Base-by-base conservation (phyloP, 1,284 basidiomycete genomes). In the Omphalotus olearius region DNA sequence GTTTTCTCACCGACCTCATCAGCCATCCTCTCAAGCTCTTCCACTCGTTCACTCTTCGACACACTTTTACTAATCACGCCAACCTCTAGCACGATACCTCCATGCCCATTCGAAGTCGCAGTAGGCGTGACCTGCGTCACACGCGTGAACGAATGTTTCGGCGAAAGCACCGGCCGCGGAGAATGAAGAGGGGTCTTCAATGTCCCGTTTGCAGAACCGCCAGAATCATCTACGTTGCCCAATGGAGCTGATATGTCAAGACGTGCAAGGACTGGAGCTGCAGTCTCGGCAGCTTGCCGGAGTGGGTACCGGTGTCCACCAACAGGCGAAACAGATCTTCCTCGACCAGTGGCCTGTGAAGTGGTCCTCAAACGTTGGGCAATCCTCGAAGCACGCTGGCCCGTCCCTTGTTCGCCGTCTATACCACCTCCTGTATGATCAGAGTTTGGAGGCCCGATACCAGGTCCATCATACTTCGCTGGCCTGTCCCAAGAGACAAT, bases 11-110 rank as follows among this genome's bases (percentile, higher is more conserved):
- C 71, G 2, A 77, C 78, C 51, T 75, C 75, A 30, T 79, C 82
- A 0, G 82, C 87, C 70, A 90, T 79, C 61, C 76, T 74, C 65
- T 89, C 87, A 45, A 89, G 69, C 53, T 74, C 70, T 54, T 78
- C 77, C 6, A 90, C 84, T 18, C 78, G 69, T 47, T 79, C 74
- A 58, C 79, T 82, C 67, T 75, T 82, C 17, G 70, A 64, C 6
- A 51, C 50, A 14, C 37, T 38, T 17, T 45, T 39, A 16, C 42
- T 51, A 13, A 45, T 20, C 41, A 44, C 14, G 5, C 30, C 41
- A 5, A 23, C 23, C 23, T 18, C 26, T 5, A 25, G 5, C 23
- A 39, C 33, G n/a, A 17, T 45, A 14, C 33, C 30, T 10, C 40
- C 42, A 45, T 44, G 37, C 7, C 30, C 30, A 33, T 33, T 25